Percentiles rank a stretch among this genome's conserved stretches.
Evolutionary conservation across 2,329 filamentous ascomycete species (phyloP).

Genomic region (Pseudocercospora cruenta): DNA sequence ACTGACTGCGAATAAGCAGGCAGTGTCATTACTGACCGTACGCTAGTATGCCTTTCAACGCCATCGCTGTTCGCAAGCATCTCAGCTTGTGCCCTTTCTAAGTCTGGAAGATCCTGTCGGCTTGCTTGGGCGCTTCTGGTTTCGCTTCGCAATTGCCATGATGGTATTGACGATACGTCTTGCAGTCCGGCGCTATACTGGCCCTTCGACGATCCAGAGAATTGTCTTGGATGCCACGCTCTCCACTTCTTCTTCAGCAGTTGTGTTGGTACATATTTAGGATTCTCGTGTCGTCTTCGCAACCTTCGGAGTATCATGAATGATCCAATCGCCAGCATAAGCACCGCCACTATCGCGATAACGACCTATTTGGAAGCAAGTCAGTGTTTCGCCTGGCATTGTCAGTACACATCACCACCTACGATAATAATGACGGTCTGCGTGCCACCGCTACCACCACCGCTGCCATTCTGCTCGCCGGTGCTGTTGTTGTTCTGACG

Average conservation of each 20-base stretch:
- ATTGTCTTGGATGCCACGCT: slow-evolving; percentile 34
- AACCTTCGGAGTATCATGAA: slow-evolving; percentile 22
- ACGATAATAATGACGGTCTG: slow-evolving; percentile 20
- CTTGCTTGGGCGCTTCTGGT: slow-evolving; percentile 31
- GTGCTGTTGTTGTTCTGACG: slow-evolving; percentile 8
- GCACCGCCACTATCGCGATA: slow-evolving; percentile 19
- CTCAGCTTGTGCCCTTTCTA: slow-evolving; percentile 30
- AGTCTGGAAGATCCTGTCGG: slow-evolving; percentile 28
- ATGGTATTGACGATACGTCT: slow-evolving; percentile 31
- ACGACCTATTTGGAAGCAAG: slow-evolving; percentile 17
- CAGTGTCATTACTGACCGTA: slow-evolving; percentile 92
- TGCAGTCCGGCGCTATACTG: slow-evolving; percentile 38
- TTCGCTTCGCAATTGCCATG: slow-evolving; percentile 31
- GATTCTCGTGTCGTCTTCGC: slow-evolving; percentile 30
- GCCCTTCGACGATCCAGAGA: slow-evolving; percentile 30
- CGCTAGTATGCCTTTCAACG: slow-evolving; percentile 80
- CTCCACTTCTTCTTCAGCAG: slow-evolving; percentile 41
- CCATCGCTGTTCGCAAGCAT: slow-evolving; percentile 37
- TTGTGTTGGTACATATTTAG: slow-evolving; percentile 38
- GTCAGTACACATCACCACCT: background rate
- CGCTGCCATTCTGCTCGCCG: slow-evolving; percentile 5
- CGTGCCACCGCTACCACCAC: slow-evolving; percentile 12
- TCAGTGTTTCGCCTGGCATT: background rate
- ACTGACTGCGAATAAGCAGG: slow-evolving; percentile 79
- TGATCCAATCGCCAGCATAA: slow-evolving; percentile 17